Evolutionary conservation across 495 filamentous ascomycete species (phyloP), one percentile per base, ranked within the genome.

Genomic region (Cercophora scortea): DNA sequence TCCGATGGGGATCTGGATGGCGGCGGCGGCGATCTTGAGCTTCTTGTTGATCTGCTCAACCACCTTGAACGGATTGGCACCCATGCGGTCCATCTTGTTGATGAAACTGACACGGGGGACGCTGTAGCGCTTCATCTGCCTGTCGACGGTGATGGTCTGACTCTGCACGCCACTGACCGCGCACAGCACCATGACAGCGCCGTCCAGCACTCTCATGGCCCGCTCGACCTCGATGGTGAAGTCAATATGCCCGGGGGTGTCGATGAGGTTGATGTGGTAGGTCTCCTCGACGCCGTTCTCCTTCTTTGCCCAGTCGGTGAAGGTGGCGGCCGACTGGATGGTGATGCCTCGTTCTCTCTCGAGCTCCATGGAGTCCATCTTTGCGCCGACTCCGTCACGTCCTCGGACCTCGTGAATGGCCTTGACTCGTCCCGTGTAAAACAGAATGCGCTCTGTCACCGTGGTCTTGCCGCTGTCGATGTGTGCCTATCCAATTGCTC

Each of bases 61-160:
- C 1, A 90, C 90, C 72, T 94, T 96, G 82, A 93, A 99, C 3
- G 94, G 94, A 65, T 99, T 97, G 51, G 94, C 89, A 45, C 94
- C 94, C 84, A 95, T 95, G 52, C 94, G 89, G 63, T 99, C 94
- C 94, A 99, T 99, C 79, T 99, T 99, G 76, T 99, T 99, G 59
- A 99, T 78, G 66, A 99, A 99, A 51, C 86, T 91, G 60, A 99
- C 87, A 55, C 94, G 78, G 35, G 94, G 94, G 47, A 99, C 83
- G 63, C 96, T 95, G 74, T 99, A 99, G 47, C 94, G 82, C 73
- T 87, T 86, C 94, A 99, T 99, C 76, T 99, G 94, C 54, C 94
- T 77, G 68, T 99, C 92, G 47, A 99, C 94, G 1, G 94, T 99
- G 56, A 96, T 96, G 6, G 94, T 99, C 72, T 99, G 94, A 60